Evolutionary conservation across 257 asterid genomes (phyloP), one percentile per base, ranked within the genome.

Genomic region (Fraxinus cuspidata): DNA sequence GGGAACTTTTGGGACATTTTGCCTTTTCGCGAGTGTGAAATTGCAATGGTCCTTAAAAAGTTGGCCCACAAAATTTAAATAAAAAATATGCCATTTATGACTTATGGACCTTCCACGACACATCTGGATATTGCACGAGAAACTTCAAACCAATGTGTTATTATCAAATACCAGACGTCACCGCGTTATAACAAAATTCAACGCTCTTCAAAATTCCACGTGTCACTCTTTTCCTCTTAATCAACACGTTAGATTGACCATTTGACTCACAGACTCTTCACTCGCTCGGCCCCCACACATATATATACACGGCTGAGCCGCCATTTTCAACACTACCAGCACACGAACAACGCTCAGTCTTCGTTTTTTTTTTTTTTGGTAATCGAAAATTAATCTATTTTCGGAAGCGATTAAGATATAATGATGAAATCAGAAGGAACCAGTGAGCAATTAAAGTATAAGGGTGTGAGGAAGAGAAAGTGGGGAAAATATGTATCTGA

Each of bases 401-500:
- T 18, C 56, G 2, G 3, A 7, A 1, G 9, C 2, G 18, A 31
- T 29, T n/a, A 56, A 74, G 6, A 16, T 60, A 86, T 28, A 72
- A 88, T 92, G 97, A 91, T 86, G 83, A 87, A 84, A 81, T 81
- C 90, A 5, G 80, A 74, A 18, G 23, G 64, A 38, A 44, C 53
- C n/a, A 44, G 53, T 15, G 35, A 66, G 6, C 79, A 76, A 4
- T 65, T 72, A 40, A 84, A 84, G 64, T 89, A 84, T 70, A 87
- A 83, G 64, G 97, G 96, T 0, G 97, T 92, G 19, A 56, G 97
- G 5, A 86, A 84, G 89, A 79, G 97, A 7, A 90, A 90, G 79
- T 90, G 95, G 97, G 97, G 97, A 0, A 92, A 88, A 15, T 92
- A 78, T 66, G 97, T 89, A 0, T 88, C 97, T 2, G 97, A 92